These are phyloP conservation scores for Neofusicoccum sp. DNA, from an alignment of 2,329 filamentous ascomycete species.

Conservation along the genomic window DNA sequence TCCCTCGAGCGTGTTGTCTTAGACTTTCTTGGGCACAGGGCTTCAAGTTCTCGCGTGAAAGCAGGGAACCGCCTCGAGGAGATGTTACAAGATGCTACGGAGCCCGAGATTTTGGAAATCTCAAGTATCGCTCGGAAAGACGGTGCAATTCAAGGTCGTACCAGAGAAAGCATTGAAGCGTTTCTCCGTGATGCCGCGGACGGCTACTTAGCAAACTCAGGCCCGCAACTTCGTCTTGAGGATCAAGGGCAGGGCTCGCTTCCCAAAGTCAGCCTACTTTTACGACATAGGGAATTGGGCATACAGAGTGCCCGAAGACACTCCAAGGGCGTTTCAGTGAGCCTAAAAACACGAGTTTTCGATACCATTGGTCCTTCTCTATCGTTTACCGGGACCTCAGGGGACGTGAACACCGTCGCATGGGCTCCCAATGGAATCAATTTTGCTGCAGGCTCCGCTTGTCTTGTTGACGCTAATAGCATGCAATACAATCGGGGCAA, in stretches of 20 bases:
- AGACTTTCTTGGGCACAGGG: slow-evolving; percentile 11
- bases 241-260: neutral
- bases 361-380: slow-evolving; percentile 44
- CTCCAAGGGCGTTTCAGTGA: slow-evolving; percentile 24
- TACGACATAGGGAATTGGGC: slow-evolving; percentile 36
- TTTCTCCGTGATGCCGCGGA: slow-evolving; percentile 32
- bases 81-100: slow-evolving; percentile 24
- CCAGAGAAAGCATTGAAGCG: slow-evolving; percentile 26
- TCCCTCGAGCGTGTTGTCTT: slow-evolving; percentile 24
- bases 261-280: slow-evolving; percentile 1
- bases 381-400: slow-evolving; percentile 57
- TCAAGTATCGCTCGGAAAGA: slow-evolving; percentile 21
- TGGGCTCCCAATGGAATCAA: slow-evolving; percentile 55
- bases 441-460: slow-evolving; percentile 59
- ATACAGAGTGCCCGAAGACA: slow-evolving; percentile 30
- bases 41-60: neutral
- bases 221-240: neutral
- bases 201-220: slow-evolving; percentile 23
- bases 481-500: slow-evolving; percentile 61
- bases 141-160: slow-evolving; percentile 19
- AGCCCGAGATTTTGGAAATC: slow-evolving; percentile 27
- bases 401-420: slow-evolving; percentile 56
- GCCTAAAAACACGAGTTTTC: slow-evolving; percentile 30
- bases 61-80: slow-evolving; percentile 15
- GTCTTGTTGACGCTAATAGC: slow-evolving; percentile 54